Base-by-base conservation (phyloP, 345 rosid genomes). In the Clausena lansium region DNA sequence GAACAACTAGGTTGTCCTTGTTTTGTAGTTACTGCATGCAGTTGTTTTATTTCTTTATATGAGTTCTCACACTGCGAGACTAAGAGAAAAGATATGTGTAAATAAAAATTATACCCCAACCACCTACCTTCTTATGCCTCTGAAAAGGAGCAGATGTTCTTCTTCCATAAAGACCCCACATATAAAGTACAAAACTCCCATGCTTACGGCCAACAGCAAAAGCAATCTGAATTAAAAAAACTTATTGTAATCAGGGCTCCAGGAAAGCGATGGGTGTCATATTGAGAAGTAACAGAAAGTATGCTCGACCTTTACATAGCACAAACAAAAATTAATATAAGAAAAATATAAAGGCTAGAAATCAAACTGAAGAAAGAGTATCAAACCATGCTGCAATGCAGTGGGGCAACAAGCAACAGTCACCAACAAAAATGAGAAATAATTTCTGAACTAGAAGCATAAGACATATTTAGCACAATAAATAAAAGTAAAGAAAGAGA, bases 111-210 rank as follows among this genome's bases (percentile, higher is more conserved):
- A 32, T 60, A 55, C 38, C 19, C 32, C 14, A 41, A 60, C 41
- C 6, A 8, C 52, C 68, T 79, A 90, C 97, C 90, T 88, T 92
- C 81, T 84, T 88, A 74, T 83, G 86, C 85, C 85, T 84, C 78
- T 88, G 95, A 71, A 94, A 86, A 81, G 86, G 85, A 74, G 85
- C 74, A 83, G 95, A 84, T 70, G 76, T 78, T 68, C 88, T 89
- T 80, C 98, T 98, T 68, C 97, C 94, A 70, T 98, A 93, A 76
- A 94, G 89, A 88, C 92, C 98, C 98, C 97, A 96, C 68, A 88
- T 75, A 74, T 89, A 88, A 73, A 94, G 81, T 39, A 39, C 9
- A 39, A 39, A 39, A 72, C 70, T 83, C 78, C 78, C 99, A 77
- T 77, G 72, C 84, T 85, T 85, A 74, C n/a, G n/a, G n/a, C 94